These are phyloP conservation scores for Boletus eberwhitei DNA, from an alignment of 768 basidiomycete species.

Conservation along the genomic window DNA sequence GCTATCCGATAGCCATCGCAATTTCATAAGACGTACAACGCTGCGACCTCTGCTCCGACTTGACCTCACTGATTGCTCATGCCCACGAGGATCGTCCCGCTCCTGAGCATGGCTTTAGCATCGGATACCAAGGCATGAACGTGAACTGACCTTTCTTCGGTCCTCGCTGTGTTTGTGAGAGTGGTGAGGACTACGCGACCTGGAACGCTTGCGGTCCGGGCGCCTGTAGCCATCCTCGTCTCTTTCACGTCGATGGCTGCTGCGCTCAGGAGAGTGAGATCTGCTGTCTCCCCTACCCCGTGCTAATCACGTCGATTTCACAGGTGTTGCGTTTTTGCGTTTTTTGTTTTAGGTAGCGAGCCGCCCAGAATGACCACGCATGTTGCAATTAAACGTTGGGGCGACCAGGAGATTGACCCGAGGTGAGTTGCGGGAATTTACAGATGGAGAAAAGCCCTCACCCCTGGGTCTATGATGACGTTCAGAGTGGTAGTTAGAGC, in stretches of 20 bases:
- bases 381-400: slow-evolving; percentile 8
- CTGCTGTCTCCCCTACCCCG: slow-evolving; percentile 20
- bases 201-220: slow-evolving; percentile 17
- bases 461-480: slow-evolving; percentile 18
- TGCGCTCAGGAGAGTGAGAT: slow-evolving; percentile 25
- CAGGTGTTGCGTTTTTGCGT: neutral
- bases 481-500: slow-evolving; percentile 6
- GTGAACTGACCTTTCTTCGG: slow-evolving; percentile 6
- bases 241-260: slow-evolving; percentile 5
- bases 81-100: slow-evolving; percentile 2
- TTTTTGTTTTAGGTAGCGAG: neutral
- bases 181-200: slow-evolving; percentile 20
- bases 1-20: neutral
- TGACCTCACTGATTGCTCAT: neutral
- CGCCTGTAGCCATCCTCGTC: slow-evolving; percentile 7
- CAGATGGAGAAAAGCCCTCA: slow-evolving; percentile 14
- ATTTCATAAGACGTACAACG: slow-evolving; percentile 25
- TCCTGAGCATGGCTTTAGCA: slow-evolving; percentile 1
- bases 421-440: slow-evolving; percentile 21
- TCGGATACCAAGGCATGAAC: neutral
- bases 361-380: slow-evolving; percentile 18
- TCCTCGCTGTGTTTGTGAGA: slow-evolving; percentile 1
- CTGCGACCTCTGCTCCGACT: slow-evolving; percentile 22
- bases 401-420: slow-evolving; percentile 24
- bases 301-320: slow-evolving; percentile 9